phyloP scores from a whole-genome alignment of 177 flowering plant genomes.

The Vitis hybrid region DNA sequence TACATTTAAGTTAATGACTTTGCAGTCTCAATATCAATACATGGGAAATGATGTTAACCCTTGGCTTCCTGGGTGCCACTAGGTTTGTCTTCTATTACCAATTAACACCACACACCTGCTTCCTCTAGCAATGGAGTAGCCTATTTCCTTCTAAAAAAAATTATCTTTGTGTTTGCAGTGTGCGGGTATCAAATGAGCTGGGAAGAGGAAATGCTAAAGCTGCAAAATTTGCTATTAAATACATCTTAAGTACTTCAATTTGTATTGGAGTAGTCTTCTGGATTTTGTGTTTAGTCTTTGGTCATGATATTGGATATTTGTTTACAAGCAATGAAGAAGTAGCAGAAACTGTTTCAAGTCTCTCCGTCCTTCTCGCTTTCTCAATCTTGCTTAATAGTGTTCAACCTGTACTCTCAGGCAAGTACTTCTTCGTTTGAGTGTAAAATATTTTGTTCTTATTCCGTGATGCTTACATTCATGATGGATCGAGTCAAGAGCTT shows the following conservation, averaged over 20 bases:
- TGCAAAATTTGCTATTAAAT: constrained; percentile 21
- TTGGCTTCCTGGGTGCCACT: constrained; percentile 27
- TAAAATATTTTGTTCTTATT: neutral
- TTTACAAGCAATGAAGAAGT: constrained; percentile 20
- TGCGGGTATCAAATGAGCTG: constrained; percentile 27
- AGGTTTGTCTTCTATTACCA: constrained; percentile 7
- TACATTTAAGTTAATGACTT: neutral
- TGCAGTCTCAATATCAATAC: constrained; percentile 32
- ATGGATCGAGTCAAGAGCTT: neutral
- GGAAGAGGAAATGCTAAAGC: constrained; percentile 27
- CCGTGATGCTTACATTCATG: neutral
- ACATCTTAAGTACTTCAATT: constrained; percentile 6
- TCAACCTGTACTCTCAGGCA: constrained; percentile 26
- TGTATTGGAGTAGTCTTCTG: constrained; percentile 17
- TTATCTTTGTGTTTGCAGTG: constrained; percentile 5
- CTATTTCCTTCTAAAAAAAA: neutral
- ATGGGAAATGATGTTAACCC: constrained; percentile 30
- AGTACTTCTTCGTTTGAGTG: neutral
- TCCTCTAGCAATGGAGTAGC: neutral
- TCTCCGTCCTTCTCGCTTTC: constrained; percentile 22
- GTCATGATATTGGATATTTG: constrained; percentile 9
- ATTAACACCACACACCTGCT: no score
- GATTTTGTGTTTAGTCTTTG: constrained; percentile 13
- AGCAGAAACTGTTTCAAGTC: constrained; percentile 14
- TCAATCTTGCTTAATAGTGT: constrained; percentile 24